Evolutionary conservation across 768 basidiomycete species (phyloP).

Genomic region (Termitomyces sp.): DNA sequence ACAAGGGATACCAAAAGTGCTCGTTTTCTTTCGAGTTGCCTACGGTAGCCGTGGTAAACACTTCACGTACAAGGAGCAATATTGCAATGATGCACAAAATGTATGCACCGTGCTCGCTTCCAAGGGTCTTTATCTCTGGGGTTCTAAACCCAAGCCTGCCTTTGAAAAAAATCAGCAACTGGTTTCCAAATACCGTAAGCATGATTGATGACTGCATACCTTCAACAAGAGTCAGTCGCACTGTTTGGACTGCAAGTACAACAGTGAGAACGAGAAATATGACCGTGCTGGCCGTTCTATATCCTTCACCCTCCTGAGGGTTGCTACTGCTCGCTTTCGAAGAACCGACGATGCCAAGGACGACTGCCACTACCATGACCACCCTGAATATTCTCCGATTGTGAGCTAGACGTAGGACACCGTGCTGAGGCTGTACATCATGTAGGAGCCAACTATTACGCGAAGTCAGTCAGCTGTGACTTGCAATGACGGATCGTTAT

Average conservation of each 20-base stretch:
- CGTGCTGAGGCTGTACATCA: constrained; percentile 7
- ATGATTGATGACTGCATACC: constrained; percentile 12
- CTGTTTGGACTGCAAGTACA: constrained; percentile 26
- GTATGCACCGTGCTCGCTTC: constrained; percentile 22
- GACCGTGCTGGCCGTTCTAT: constrained; percentile 28
- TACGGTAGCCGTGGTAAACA: constrained; percentile 29
- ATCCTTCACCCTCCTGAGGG: constrained; percentile 15
- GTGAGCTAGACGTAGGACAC: constrained; percentile 18
- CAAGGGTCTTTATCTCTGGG: constrained; percentile 11
- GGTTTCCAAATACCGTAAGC: neutral
- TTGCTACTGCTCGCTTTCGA: constrained; percentile 14
- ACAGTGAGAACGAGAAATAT: constrained; percentile 34
- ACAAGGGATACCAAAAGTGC: constrained; percentile 36
- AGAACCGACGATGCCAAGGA: constrained; percentile 28
- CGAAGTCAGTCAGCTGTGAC: neutral
- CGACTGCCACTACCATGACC: constrained; percentile 23
- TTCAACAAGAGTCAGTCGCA: constrained; percentile 18
- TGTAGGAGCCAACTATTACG: constrained; percentile 16
- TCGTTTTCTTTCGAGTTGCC: constrained; percentile 23
- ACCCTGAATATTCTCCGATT: constrained; percentile 29
- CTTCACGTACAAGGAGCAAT: constrained; percentile 34
- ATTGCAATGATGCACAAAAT: constrained; percentile 29
- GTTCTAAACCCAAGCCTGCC: neutral
- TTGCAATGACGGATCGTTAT: neutral
- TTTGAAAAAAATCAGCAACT: neutral